Base-by-base conservation (phyloP, 2,329 filamentous ascomycete species). In the Fusarium odoratissimum region DNA sequence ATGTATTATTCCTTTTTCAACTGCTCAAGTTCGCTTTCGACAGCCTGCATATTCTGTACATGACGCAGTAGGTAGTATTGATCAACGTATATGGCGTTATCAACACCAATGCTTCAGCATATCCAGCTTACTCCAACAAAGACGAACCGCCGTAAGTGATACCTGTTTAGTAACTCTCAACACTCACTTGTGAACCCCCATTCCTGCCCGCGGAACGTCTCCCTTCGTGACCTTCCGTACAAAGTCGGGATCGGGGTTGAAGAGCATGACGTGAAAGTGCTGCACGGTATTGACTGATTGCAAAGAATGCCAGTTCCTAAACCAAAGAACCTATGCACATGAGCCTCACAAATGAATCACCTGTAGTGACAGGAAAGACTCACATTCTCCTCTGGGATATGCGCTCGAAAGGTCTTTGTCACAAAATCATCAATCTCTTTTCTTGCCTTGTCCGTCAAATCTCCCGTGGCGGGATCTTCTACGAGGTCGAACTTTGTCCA, bases 191-290 rank as follows among this genome's bases (percentile, higher is more conserved):
- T 58, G 54, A 37, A 73, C 67, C 37, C 72, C 72, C 69, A 85
- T 87, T 65, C 85, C 83, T 71, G 86, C 87, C 78, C 93, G 85
- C 4, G 93, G 91, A 48, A 92, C 85, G 83, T 97, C 94, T 17
- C 91, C 92, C 41, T 89, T 84, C 10, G 94, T 97, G 69, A 97
- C 87, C 61, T 90, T 84, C 57, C 84, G 83, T 49, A 97, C 82
- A 74, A 97, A 94, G 7, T 84, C 86, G 42, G 86, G 84, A 75
- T 95, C 91, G 2, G 95, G 91, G 75, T 93, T 87, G 80, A 91
- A 93, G 60, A 98, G 85, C 94, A 98, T 95, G 78, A 98, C 92
- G 81, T 98, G 95, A 79, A 98, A 96, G 80, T 98, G 95, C 85
- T 98, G 95, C 16, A 98, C 90, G 2, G 93, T 90, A 76, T 94